These are phyloP conservation scores for Penicillium dipodomyicola DNA, from an alignment of 495 filamentous ascomycete genomes.

Conservation along the genomic window DNA sequence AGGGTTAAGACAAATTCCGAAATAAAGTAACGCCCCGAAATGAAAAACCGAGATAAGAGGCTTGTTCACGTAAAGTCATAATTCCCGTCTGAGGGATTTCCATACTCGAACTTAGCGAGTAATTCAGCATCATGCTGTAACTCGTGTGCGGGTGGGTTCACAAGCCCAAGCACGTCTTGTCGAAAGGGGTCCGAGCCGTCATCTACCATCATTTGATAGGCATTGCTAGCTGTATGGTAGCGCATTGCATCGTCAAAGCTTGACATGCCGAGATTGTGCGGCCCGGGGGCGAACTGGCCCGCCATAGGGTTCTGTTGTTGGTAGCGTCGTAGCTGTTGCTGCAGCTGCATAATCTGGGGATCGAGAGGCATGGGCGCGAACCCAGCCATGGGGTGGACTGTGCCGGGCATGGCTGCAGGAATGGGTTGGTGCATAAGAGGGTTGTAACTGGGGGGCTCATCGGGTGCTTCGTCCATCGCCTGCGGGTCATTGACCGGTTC, in stretches of 20 bases:
- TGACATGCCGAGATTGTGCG: conserved; percentile 30
- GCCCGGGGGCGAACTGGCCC: conserved; percentile 33
- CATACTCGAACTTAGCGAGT: conserved; percentile 45
- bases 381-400: conserved; percentile 39
- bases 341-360: conserved; percentile 46
- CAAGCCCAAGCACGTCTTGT: conserved; percentile 41
- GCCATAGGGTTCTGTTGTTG: conserved; percentile 40
- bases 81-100: conserved; percentile 40
- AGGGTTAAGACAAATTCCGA: not conserved
- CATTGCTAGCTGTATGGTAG: conserved; percentile 37
- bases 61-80: conserved; percentile 39
- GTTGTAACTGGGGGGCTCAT: conserved; percentile 32
- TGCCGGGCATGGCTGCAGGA: conserved; percentile 27
- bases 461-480: conserved; percentile 35
- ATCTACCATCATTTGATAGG: conserved; percentile 49
- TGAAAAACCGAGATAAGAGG: conserved; percentile 9
- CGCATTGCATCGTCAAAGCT: conserved; percentile 45
- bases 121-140: conserved; percentile 46
- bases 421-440: conserved; percentile 36
- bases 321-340: conserved; percentile 40
- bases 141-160: conserved; percentile 42
- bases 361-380: conserved; percentile 45
- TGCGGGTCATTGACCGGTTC: conserved; percentile 26
- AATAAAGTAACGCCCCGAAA: conserved; percentile 3
- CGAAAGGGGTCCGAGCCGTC: conserved; percentile 43